Base-by-base conservation (phyloP, 495 filamentous ascomycete species). In the Aspergillus bertholletiae region DNA sequence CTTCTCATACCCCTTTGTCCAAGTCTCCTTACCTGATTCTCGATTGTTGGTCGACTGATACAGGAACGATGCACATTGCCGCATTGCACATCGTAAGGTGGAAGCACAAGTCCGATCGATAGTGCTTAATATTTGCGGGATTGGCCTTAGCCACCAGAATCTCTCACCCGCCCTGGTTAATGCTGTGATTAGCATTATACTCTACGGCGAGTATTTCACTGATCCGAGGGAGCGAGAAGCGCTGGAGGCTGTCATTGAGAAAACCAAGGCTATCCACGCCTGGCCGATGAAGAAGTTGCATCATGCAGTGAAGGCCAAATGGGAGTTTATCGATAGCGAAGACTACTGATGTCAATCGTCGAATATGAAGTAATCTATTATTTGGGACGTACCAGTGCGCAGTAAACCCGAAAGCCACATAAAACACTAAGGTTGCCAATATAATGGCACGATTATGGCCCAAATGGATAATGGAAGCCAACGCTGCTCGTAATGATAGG, bases 161-260 rank as follows among this genome's bases (percentile, higher is more conserved):
- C 47, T 54, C 15, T 57, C 59, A 22, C 63, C 66, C 40, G 61
- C 61, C 2, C 17, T 69, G 15, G 57, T 69, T 21, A 66, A 66
- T 58, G 66, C 63, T 1, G 61, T 69, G 0, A 63, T 69, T 55
- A 53, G 61, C 0, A 61, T 63, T 13, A 63, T 45, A 1, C 34
- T 66, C 0, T 69, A 64, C 24, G 65, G 65, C 0, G 62, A 64
- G n/a, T 68, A 68, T 20, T 68, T 68, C 24, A 65, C 62, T 2
- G 56, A 62, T 11, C 56, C 13, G 2, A 58, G 52, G 5, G 65
- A 68, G 20, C 51, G 65, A 7, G 53, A 64, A 4, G 63, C 65
- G 8, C 17, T 40, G 37, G 5, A 9, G 37, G 37, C 7, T 6
- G 18, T 40, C 13, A 40, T 40, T 18, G 15, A 40, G 3, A 7